A percentile compares a stretch with the other conserved stretches of the same genome.
phyloP scores from a whole-genome alignment of 2,329 filamentous ascomycete species.

The Colletotrichum gloeosporioides region DNA sequence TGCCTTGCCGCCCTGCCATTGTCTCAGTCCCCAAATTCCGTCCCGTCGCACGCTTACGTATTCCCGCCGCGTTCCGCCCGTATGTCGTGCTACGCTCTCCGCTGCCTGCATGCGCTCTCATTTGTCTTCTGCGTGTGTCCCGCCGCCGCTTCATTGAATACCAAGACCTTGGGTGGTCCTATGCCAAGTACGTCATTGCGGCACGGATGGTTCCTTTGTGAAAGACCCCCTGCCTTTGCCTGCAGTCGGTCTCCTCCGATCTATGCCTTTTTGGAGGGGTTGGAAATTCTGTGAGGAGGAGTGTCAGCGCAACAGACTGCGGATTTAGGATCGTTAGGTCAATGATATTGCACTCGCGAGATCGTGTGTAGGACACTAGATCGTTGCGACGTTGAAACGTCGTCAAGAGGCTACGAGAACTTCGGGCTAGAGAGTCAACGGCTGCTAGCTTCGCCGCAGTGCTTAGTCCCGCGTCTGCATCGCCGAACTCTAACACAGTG shows the following conservation, averaged over 20 bases:
- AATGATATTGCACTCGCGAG: background rate
- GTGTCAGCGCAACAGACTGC: background rate
- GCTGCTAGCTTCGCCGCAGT: background rate
- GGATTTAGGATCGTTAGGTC: background rate
- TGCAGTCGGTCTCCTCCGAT: background rate
- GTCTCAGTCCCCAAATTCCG: background rate
- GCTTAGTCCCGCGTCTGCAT: background rate
- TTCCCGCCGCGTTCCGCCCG: background rate
- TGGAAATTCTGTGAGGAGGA: background rate
- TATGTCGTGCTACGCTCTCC: background rate
- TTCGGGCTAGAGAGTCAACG: background rate
- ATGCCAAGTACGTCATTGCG: slow-evolving; percentile 17
- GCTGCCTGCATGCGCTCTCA: background rate
- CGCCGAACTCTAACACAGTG: background rate
- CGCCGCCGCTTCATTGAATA: background rate
- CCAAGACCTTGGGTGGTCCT: background rate
- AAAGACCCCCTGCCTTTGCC: background rate
- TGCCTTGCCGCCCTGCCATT: background rate
- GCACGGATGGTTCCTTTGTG: slow-evolving; percentile 1
- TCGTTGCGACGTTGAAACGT: background rate
- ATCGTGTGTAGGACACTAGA: background rate
- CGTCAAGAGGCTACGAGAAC: background rate
- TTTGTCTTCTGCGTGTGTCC: background rate
- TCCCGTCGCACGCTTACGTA: background rate
- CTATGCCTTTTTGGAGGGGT: background rate